Base-by-base conservation (phyloP, 2,329 filamentous ascomycete species). In the Pleurostoma richardsiae region DNA sequence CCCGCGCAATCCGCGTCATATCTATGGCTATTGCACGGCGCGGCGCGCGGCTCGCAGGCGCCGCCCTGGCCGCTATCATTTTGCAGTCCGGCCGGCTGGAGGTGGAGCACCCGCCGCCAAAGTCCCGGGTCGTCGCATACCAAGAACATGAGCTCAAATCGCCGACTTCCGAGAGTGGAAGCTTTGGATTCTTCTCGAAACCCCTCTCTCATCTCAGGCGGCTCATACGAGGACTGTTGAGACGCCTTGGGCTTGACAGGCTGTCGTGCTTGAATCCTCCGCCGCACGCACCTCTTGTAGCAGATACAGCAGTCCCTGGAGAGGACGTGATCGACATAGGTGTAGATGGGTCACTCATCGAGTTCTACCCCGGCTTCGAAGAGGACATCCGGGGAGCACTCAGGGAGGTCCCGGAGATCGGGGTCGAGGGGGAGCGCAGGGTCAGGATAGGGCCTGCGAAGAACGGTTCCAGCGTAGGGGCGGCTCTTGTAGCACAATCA, bases 331-430 rank as follows among this genome's bases (percentile, higher is more conserved):
- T 70, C 36, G 85, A 88, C 54, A 73, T 89, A 46, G 85, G 85
- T 50, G 83, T 88, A 4, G 85, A 89, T 56, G 85, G 85, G 39
- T 83, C 78, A 49, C 65, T 89, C 41, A 82, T 88, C 3, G 85
- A 89, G 59, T 86, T 85, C 62, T 88, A 87, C 57, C 85, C 85
- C 5, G 74, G 74, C 41, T 89, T 87, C 54, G 83, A 88, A 58
- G 74, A 74, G 28, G 74, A 84, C 53, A 73, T 88, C 39, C 72
- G 85, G 8, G 76, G 81, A 56, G 83, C 83, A 8, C 64, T 88
- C 45, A 68, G 79, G 27, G 80, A 84, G 53, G 74, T 88, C 31
- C 69, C 76, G 8, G 72, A 78, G 47, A 77, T 88, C 53, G 83
- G 83, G 2, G 59, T 60, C 5, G 62, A 66, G 29, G 82, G 83